These are phyloP conservation scores for Camellia oleifera DNA, from an alignment of 179 eudicot genomes.

Conservation along the genomic window DNA sequence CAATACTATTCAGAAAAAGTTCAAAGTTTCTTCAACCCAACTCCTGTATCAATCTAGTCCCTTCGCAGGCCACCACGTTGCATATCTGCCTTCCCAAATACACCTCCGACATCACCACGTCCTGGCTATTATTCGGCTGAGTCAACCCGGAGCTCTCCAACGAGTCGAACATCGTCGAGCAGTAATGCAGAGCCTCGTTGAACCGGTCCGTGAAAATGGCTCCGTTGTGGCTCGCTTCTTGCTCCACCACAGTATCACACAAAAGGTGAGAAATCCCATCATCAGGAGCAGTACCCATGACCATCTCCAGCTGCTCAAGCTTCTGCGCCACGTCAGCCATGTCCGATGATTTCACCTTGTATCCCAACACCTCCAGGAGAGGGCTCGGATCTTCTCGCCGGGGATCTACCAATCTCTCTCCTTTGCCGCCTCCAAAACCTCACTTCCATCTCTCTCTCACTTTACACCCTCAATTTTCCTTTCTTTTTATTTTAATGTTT, in stretches of 20 bases:
- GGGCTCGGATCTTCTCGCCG: too few relatives aligned
- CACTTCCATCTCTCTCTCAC: too few relatives aligned
- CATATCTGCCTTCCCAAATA: slow-evolving; percentile 84
- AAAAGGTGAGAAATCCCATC: slow-evolving; percentile 48
- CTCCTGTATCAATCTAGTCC: slow-evolving; percentile 69
- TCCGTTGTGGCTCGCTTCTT: slow-evolving; percentile 79
- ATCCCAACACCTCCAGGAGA: slow-evolving; percentile 78
- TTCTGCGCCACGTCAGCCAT: slow-evolving; percentile 77
- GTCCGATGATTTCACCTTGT: slow-evolving; percentile 71
- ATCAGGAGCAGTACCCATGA: slow-evolving; percentile 50
- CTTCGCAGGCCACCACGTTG: slow-evolving; percentile 92
- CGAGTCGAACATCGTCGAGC: slow-evolving; percentile 89
- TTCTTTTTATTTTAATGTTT: too few relatives aligned
- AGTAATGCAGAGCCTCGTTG: slow-evolving; percentile 75
- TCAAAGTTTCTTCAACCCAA: slow-evolving; percentile 89
- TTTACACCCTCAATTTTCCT: too few relatives aligned
- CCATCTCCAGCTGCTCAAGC: slow-evolving; percentile 71
- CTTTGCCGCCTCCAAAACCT: too few relatives aligned
- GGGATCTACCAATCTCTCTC: too few relatives aligned
- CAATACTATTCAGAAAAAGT: slow-evolving; percentile 88
- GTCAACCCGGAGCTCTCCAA: slow-evolving; percentile 52
- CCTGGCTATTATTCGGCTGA: slow-evolving; percentile 37
- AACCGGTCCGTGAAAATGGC: slow-evolving; percentile 65
- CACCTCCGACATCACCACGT: slow-evolving; percentile 81
- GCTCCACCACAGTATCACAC: slow-evolving; percentile 74